Conservation (phyloP, 768 basidiomycete species). For the Rhizopogon sp. region DNA sequence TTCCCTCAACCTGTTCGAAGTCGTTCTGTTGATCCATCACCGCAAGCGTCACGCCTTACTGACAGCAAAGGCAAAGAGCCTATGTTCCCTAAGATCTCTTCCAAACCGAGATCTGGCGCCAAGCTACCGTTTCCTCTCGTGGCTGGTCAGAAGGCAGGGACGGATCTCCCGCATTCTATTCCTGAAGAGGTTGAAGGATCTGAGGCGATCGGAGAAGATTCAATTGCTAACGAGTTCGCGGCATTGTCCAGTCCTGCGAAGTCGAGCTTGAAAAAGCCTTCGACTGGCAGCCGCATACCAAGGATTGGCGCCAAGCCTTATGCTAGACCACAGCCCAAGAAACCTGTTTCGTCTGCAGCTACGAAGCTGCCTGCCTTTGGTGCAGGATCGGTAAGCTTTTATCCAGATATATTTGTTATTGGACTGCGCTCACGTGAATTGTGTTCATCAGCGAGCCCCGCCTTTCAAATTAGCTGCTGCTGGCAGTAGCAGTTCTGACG, state of each 20-base stretch:
- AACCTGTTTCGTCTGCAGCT: neutral
- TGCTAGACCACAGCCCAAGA: constrained; percentile 30
- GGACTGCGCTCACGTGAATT: neutral
- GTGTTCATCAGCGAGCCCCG: constrained; percentile 5
- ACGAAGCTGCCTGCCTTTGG: neutral
- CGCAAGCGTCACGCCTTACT: constrained; percentile 4
- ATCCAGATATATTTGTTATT: neutral
- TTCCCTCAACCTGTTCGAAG: constrained; percentile 14
- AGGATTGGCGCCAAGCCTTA: constrained; percentile 58
- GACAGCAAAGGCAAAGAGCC: constrained; percentile 13
- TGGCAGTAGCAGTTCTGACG: constrained; percentile 10
- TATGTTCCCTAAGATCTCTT: constrained; percentile 14
- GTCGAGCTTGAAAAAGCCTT: constrained; percentile 44
- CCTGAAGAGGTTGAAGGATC: constrained; percentile 26
- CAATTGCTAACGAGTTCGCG: constrained; percentile 11
- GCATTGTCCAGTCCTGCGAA: constrained; percentile 25
- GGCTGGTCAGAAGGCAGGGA: constrained; percentile 13
- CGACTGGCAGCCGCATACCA: constrained; percentile 52
- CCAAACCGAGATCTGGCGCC: constrained; percentile 3
- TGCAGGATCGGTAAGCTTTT: neutral
- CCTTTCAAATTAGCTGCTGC: constrained; percentile 8
- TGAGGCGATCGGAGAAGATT: constrained; percentile 1
- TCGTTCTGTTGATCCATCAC: constrained; percentile 25
- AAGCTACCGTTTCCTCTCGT: constrained; percentile 26
- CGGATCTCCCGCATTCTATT: constrained; percentile 22